Evolutionary conservation across 2,329 filamentous ascomycete genomes (phyloP).

Genomic region (Dryadomyces quercus-mongolicae): DNA sequence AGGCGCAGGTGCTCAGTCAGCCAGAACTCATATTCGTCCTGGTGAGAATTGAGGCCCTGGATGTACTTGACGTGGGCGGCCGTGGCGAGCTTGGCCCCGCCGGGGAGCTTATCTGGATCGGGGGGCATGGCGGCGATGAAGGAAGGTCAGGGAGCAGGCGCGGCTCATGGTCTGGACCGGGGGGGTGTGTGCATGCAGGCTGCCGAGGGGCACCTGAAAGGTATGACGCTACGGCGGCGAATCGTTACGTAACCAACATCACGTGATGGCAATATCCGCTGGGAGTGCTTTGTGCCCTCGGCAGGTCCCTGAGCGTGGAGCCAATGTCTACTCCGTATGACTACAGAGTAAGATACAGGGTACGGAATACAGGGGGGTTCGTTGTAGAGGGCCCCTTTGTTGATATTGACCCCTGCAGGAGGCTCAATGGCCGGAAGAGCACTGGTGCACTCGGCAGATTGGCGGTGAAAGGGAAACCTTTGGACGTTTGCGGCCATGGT

Average conservation of each 20-base stretch:
- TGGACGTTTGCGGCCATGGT: background rate
- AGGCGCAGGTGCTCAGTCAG: slow-evolving; percentile 92
- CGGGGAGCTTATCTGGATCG: slow-evolving; percentile 21
- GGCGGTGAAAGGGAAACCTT: background rate
- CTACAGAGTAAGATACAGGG: background rate
- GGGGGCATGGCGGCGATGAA: slow-evolving; percentile 19
- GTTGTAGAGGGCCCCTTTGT: too few relatives aligned
- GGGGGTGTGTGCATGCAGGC: too few relatives aligned
- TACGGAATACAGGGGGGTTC: too few relatives aligned
- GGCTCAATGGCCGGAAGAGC: too few relatives aligned
- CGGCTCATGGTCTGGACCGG: background rate
- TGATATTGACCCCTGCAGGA: too few relatives aligned
- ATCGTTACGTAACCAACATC: background rate
- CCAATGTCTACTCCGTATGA: too few relatives aligned
- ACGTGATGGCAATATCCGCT: background rate
- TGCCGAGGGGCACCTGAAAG: too few relatives aligned
- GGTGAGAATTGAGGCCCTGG: slow-evolving; percentile 79
- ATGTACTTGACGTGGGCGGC: slow-evolving; percentile 79
- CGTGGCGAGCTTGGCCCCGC: slow-evolving; percentile 31
- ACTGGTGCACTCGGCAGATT: background rate
- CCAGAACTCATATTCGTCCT: slow-evolving; percentile 96
- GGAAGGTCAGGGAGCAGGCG: background rate
- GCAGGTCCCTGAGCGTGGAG: background rate
- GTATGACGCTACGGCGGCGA: background rate
- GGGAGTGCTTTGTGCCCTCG: too few relatives aligned